Percentiles rank a stretch among this genome's conserved stretches.
Conservation (phyloP, 2,329 filamentous ascomycete species). For the Setomelanomma holmii region DNA sequence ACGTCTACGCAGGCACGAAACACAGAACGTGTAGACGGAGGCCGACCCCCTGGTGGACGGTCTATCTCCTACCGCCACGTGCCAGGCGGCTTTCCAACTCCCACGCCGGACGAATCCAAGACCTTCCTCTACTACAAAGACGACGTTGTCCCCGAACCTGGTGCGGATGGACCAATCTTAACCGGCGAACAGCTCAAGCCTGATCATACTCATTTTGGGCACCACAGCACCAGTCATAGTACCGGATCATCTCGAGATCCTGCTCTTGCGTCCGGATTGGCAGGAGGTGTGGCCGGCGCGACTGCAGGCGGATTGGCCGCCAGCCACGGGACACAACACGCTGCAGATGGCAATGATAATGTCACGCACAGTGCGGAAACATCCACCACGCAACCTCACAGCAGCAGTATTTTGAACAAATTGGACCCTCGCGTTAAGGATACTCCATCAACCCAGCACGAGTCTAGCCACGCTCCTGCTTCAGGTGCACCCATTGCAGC, state of each 20-base stretch:
- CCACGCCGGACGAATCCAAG: conserved; percentile 39
- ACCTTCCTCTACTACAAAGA: conserved; percentile 27
- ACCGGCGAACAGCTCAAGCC: not conserved
- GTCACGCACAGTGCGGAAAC: not conserved
- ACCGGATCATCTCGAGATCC: not conserved
- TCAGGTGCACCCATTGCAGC: not conserved
- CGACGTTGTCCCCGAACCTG: conserved; percentile 13
- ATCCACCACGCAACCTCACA: conserved; percentile 3
- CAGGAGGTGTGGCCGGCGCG: not conserved
- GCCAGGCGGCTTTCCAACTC: conserved; percentile 43
- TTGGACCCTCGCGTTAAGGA: conserved; percentile 3
- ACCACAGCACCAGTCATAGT: not conserved
- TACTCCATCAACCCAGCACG: too few species aligned
- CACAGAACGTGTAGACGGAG: not conserved
- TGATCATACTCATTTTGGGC: not conserved
- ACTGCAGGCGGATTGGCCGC: not conserved
- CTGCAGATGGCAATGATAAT: conserved; percentile 2
- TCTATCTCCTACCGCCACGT: conserved; percentile 47
- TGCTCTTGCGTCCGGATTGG: not conserved
- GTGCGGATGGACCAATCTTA: not conserved
- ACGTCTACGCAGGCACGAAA: conserved; percentile 10
- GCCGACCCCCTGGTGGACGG: conserved; percentile 27
- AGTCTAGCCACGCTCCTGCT: too few species aligned
- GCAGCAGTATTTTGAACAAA: conserved; percentile 2
- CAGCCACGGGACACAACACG: conserved; percentile 1